Base-by-base conservation (phyloP, 371 early-diverging fungal species). In the Mucor circinelloides region DNA sequence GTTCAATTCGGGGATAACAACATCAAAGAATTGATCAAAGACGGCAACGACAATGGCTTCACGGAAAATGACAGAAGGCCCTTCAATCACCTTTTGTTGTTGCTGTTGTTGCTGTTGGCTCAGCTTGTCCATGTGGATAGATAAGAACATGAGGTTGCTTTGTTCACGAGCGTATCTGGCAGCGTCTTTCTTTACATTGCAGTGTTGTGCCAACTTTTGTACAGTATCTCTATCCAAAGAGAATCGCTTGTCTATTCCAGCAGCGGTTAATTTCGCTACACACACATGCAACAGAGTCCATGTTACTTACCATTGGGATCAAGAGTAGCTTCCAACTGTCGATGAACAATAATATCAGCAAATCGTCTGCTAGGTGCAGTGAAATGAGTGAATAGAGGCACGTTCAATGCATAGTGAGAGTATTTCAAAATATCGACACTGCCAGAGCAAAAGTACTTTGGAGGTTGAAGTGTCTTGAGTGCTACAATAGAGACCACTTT, bases 321-420 rank as follows among this genome's bases (percentile, higher is more conserved):
- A 30, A 76, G 63, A 21, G 76, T 73, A 34, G 69, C 52, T 31
- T 76, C 74, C 3, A 93, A 67, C 61, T 87, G 84, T 13, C 97
- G 90, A 69, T 98, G 99, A 4, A 99, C 98, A 73, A 99, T 78
- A 30, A 99, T 81, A 80, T 99, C 98, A 58, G 96, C 91, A 79
- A 95, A 98, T 60, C 99, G 87, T 28, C 97, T 88, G 56, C 95
- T 95, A 0, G 98, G 98, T 6, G 95, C 94, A 27, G 95, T 94
- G 66, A 95, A 95, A 69, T 95, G 95, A n/a, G 94, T 94, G 79
- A 93, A 95, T 19, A 93, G 78, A 0, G 87, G 90, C 13, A 88
- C 82, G 66, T 86, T 88, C 50, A 94, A 83, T 0, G 94, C 89
- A 66, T 90, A 95, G 75, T 95, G 95, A 19, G 77, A 71, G 71